Percentiles rank a stretch among this genome's conserved stretches.
These are phyloP conservation scores for Kodamaea sp. DNA, from an alignment of 1,139 yeast species.

Conservation along the genomic window DNA sequence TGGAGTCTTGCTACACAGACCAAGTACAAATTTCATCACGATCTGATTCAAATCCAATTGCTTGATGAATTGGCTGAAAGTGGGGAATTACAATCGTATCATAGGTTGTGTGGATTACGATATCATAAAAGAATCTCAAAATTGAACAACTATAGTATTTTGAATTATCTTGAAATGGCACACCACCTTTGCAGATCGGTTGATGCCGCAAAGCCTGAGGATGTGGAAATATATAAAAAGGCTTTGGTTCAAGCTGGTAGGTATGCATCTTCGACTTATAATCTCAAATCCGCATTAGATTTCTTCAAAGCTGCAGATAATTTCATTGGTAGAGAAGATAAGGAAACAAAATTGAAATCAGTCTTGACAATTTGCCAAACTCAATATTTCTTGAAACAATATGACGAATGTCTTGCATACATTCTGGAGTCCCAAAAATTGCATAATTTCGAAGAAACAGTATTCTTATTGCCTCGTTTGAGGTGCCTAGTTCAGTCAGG, in stretches of 20 bases:
- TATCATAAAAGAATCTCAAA: slow-evolving; percentile 25
- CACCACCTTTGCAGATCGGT: slow-evolving; percentile 31
- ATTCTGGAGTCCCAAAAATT: slow-evolving; percentile 22
- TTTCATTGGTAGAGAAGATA: slow-evolving; percentile 21
- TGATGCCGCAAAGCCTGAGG: slow-evolving; percentile 24
- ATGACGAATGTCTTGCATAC: slow-evolving; percentile 26
- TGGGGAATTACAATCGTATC: slow-evolving; percentile 30
- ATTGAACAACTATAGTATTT: slow-evolving; percentile 17
- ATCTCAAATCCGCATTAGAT: slow-evolving; percentile 27
- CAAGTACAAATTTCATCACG: slow-evolving; percentile 35
- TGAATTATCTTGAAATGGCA: slow-evolving; percentile 32
- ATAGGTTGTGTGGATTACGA: slow-evolving; percentile 44
- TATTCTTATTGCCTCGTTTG: slow-evolving; percentile 34
- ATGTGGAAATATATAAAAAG: slow-evolving; percentile 25
- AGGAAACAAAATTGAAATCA: slow-evolving; percentile 21
- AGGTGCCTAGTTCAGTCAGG: slow-evolving; percentile 38
- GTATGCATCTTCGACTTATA: slow-evolving; percentile 33
- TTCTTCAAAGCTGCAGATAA: slow-evolving; percentile 30
- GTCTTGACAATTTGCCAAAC: slow-evolving; percentile 35
- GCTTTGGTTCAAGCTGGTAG: slow-evolving; percentile 37
- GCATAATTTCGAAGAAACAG: slow-evolving; percentile 27
- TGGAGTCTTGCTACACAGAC: slow-evolving; percentile 35
- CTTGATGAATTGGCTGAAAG: slow-evolving; percentile 23
- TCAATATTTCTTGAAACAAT: slow-evolving; percentile 24
- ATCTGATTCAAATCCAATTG: slow-evolving; percentile 29